Evolutionary conservation across 2,329 filamentous ascomycete species (phyloP).

Genomic region (Stagonosporopsis vannaccii): DNA sequence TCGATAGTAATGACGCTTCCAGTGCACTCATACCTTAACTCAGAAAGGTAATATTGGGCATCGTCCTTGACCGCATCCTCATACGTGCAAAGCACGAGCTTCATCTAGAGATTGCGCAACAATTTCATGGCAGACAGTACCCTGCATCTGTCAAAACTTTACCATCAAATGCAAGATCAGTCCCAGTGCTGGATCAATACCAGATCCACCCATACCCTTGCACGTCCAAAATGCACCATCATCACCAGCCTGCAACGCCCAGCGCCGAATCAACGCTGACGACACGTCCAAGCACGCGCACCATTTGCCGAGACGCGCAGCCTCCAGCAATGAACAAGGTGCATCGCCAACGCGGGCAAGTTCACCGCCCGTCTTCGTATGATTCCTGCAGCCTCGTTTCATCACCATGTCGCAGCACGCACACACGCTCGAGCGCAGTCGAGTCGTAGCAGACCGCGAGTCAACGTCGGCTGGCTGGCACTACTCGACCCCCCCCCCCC

Average conservation of each 20-base stretch:
- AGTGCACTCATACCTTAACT: not conserved
- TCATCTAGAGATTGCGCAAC: not conserved
- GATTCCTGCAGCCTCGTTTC: not conserved
- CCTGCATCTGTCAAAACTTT: not conserved
- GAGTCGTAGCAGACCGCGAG: too few species aligned
- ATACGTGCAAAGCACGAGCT: not conserved
- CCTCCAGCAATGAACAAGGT: not conserved
- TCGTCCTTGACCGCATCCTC: not conserved
- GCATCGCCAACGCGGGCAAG: not conserved
- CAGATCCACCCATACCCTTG: not conserved
- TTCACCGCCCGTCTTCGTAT: not conserved
- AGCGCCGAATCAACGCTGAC: not conserved
- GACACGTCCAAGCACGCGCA: not conserved
- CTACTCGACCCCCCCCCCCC: too few species aligned
- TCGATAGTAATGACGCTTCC: not conserved
- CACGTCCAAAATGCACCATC: not conserved
- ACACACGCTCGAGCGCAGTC: not conserved
- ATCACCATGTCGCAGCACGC: too few species aligned
- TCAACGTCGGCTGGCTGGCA: not conserved
- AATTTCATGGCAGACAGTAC: not conserved
- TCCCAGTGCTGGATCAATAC: not conserved
- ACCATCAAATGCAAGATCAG: not conserved
- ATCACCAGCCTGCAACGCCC: not conserved
- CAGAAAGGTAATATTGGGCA: not conserved
- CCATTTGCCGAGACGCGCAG: not conserved